A percentile compares a stretch with the other conserved stretches of the same genome.
These are phyloP conservation scores for Urtica urens DNA, from an alignment of 306 rosid species.

Conservation along the genomic window DNA sequence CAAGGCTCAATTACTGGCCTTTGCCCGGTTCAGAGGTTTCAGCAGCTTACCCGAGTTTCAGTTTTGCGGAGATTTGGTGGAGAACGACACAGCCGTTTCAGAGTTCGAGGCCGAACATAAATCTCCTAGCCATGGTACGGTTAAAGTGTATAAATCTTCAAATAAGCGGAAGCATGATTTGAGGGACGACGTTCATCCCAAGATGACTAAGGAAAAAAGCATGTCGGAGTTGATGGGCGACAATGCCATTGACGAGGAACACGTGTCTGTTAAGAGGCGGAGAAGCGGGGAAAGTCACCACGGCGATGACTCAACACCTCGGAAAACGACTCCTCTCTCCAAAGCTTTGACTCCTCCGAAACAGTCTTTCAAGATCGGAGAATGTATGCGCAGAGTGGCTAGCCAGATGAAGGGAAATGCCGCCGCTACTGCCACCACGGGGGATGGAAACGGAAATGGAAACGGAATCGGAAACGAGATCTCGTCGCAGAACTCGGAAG, in stretches of 20 bases:
- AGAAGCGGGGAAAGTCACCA: conserved; percentile 37
- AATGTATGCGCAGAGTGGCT: conserved; percentile 85
- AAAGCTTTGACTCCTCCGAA: conserved; percentile 38
- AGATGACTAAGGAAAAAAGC: conserved; percentile 61
- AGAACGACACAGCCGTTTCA: conserved; percentile 29
- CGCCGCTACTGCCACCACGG: conserved; percentile 44
- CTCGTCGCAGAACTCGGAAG: conserved; percentile 10
- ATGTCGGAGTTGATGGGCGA: conserved; percentile 65
- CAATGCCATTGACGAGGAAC: conserved; percentile 35
- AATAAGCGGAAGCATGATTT: conserved; percentile 64
- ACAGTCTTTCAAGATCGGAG: conserved; percentile 77
- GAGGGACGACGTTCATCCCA: conserved; percentile 40
- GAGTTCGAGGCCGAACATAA: conserved; percentile 31
- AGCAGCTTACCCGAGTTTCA: conserved; percentile 64
- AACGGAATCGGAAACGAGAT: conserved; percentile 29
- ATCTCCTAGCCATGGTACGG: conserved; percentile 24
- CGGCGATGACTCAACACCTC: conserved; percentile 38
- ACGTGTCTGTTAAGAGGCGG: conserved; percentile 41
- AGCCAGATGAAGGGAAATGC: conserved; percentile 58
- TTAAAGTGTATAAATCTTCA: conserved; percentile 29
- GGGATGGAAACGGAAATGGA: conserved; percentile 37
- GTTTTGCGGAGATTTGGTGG: conserved; percentile 45
- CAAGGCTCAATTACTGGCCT: conserved; percentile 75
- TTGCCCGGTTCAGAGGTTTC: conserved; percentile 60
- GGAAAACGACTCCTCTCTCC: conserved; percentile 42